Percentiles rank a stretch among this genome's conserved stretches.
These are phyloP conservation scores for Yamadazyma diospyri DNA, from an alignment of 1,139 yeast species.

Conservation along the genomic window DNA sequence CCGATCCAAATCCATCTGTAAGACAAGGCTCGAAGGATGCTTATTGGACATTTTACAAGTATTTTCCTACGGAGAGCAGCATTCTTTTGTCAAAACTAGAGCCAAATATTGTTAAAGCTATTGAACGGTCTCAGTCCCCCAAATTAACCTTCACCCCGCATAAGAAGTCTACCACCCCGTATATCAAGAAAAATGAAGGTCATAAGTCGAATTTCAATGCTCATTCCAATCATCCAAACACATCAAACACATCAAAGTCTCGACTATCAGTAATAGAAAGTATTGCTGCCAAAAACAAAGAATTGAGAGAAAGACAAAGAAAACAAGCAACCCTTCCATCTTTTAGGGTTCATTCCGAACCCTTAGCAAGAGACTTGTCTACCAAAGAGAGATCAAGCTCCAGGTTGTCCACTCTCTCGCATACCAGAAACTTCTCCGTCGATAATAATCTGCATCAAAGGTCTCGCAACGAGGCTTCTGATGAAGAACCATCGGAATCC, in stretches of 20 bases:
- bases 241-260: constrained; percentile 9
- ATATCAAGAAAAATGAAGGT: too few relatives aligned
- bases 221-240: too few relatives aligned
- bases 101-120: constrained; percentile 32
- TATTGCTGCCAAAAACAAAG: constrained; percentile 33
- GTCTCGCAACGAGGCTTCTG: neutral
- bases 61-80: constrained; percentile 47
- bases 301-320: constrained; percentile 23
- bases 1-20: constrained; percentile 80
- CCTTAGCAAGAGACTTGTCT: neutral
- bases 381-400: constrained; percentile 1
- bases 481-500: neutral
- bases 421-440: constrained; percentile 1
- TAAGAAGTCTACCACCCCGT: too few relatives aligned
- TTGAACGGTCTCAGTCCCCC: constrained; percentile 49
- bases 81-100: constrained; percentile 49
- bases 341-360: constrained; percentile 3
- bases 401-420: constrained; percentile 2
- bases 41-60: constrained; percentile 64
- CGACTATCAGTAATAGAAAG: constrained; percentile 33
- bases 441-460: too few relatives aligned
- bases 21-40: constrained; percentile 72
- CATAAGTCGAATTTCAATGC: too few relatives aligned
- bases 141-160: constrained; percentile 1
- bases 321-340: constrained; percentile 22